These are phyloP conservation scores for Aspergillus versicolor DNA, from an alignment of 2,329 filamentous ascomycete genomes.

Conservation along the genomic window DNA sequence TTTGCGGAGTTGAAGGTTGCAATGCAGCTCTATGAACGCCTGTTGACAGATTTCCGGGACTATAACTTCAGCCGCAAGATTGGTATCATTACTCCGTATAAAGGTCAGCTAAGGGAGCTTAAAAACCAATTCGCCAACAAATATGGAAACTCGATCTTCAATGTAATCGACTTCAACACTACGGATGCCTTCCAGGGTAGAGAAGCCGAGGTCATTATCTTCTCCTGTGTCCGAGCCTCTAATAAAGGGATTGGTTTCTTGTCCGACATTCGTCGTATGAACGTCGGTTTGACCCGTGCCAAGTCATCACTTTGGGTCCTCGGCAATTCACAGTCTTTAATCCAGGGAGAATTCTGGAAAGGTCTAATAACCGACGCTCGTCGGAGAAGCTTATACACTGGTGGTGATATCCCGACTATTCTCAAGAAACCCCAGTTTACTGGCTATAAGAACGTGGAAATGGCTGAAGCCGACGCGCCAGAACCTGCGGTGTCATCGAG, in stretches of 20 bases:
- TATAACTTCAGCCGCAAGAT: constrained; percentile 78
- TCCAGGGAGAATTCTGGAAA: constrained; percentile 88
- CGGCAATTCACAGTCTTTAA: constrained; percentile 82
- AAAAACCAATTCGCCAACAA: constrained; percentile 69
- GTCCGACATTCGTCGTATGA: constrained; percentile 98
- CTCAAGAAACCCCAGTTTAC: constrained; percentile 54
- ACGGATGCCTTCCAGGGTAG: constrained; percentile 97
- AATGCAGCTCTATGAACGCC: constrained; percentile 76
- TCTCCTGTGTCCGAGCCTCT: constrained; percentile 93
- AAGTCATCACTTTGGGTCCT: constrained; percentile 97
- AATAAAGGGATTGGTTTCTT: constrained; percentile 97
- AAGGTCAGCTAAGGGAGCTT: constrained; percentile 81
- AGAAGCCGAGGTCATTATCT: constrained; percentile 97
- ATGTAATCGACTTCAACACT: constrained; percentile 93
- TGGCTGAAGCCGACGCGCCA: constrained; percentile 35
- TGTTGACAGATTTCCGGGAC: constrained; percentile 68
- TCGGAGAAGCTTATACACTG: constrained; percentile 71
- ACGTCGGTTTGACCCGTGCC: constrained; percentile 93
- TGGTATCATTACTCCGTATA: constrained; percentile 97
- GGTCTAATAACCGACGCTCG: constrained; percentile 81
- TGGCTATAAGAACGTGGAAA: constrained; percentile 45
- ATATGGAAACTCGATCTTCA: constrained; percentile 73
- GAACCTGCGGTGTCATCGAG: constrained; percentile 15
- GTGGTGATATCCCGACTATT: constrained; percentile 60
- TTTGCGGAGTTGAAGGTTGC: constrained; percentile 82